phyloP scores from a whole-genome alignment of 2,329 filamentous ascomycete species.

The Xylariaceae sp. region DNA sequence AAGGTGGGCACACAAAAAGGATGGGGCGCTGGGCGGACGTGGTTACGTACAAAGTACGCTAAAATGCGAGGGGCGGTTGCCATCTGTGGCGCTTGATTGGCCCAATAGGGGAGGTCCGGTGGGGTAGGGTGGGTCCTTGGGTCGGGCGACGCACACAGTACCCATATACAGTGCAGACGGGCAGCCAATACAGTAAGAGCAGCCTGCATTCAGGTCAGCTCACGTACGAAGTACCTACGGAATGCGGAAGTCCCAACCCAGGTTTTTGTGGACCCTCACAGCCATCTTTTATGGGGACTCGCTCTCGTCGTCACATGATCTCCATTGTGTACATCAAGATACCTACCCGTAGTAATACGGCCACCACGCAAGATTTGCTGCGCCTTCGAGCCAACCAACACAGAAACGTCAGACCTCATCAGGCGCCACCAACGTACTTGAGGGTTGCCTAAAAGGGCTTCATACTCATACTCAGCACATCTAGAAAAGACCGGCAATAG shows the following conservation, averaged over 20 bases:
- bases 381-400: not conserved
- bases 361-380: not conserved
- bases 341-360: not conserved
- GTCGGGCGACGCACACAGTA: not conserved
- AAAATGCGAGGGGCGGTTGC: not conserved
- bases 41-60: not conserved
- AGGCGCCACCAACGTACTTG: not conserved
- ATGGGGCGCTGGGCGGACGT: not conserved
- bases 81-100: not conserved
- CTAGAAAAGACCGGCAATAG: not conserved
- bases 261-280: too few species aligned
- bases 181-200: not conserved
- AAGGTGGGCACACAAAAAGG: slow-evolving; percentile 20
- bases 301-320: not conserved
- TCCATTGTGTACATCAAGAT: not conserved
- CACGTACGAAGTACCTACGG: not conserved
- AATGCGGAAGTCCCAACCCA: not conserved
- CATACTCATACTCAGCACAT: not conserved
- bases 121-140: not conserved
- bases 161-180: not conserved
- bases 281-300: not conserved
- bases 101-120: not conserved
- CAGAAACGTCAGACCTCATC: not conserved
- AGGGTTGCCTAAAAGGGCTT: not conserved
- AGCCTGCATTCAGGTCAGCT: not conserved